Evolutionary conservation across 2,329 filamentous ascomycete species (phyloP).

Genomic region (Rutstroemia sp.): DNA sequence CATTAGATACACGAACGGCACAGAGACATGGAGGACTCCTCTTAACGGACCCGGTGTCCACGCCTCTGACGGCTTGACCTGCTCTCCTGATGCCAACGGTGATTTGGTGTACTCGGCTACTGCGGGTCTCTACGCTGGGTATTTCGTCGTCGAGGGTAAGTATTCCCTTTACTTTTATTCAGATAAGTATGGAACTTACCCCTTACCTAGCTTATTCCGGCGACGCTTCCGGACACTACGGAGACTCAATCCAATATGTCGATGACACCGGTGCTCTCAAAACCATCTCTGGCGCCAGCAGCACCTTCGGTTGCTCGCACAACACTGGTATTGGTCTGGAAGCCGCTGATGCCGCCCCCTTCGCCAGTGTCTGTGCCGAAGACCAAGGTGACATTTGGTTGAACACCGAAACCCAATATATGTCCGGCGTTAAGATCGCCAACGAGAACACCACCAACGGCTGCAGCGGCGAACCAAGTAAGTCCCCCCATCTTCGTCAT

Average conservation of each 20-base stretch:
- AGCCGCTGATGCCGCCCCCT: slow-evolving; percentile 41
- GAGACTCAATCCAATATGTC: slow-evolving; percentile 46
- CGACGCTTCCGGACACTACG: slow-evolving; percentile 47
- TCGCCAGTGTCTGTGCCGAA: slow-evolving; percentile 40
- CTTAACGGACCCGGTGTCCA: slow-evolving; percentile 50
- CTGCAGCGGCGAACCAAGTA: slow-evolving; percentile 44
- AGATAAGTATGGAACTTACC: not conserved
- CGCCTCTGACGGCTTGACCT: slow-evolving; percentile 33
- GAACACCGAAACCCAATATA: slow-evolving; percentile 51
- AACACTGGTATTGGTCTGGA: slow-evolving; percentile 60
- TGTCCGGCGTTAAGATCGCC: slow-evolving; percentile 52
- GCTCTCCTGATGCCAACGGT: slow-evolving; percentile 53
- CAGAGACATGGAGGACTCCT: slow-evolving; percentile 50
- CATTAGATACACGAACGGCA: slow-evolving; percentile 50
- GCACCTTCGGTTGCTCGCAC: slow-evolving; percentile 54
- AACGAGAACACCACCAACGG: slow-evolving; percentile 57
- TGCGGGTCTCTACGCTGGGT: slow-evolving; percentile 50
- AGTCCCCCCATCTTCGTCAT: not conserved
- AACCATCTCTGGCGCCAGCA: slow-evolving; percentile 41
- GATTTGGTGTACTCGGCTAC: slow-evolving; percentile 53
- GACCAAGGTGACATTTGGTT: slow-evolving; percentile 59
- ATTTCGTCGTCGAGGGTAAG: slow-evolving; percentile 50
- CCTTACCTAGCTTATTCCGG: slow-evolving; percentile 41
- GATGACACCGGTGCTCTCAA: slow-evolving; percentile 40
- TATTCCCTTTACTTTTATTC: not conserved